Conservation (phyloP, 345 rosid genomes). For the Hibiscus tridactylites region DNA sequence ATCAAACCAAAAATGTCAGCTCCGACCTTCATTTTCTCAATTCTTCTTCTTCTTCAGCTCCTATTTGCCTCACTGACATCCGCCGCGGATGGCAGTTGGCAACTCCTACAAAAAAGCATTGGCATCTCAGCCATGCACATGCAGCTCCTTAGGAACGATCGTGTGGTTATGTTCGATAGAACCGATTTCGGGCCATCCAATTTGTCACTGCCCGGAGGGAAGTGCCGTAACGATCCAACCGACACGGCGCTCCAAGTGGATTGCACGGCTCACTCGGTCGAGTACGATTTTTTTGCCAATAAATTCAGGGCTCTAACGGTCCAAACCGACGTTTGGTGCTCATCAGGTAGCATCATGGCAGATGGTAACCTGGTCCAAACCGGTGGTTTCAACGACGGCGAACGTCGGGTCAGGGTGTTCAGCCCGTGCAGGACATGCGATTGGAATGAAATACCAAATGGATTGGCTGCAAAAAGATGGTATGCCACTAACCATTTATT, state of each 20-base stretch:
- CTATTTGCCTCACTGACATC: not conserved
- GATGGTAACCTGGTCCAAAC: constrained; percentile 60
- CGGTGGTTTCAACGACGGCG: constrained; percentile 50
- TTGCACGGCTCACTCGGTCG: too few species aligned
- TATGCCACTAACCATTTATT: constrained; percentile 35
- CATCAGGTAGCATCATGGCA: constrained; percentile 55
- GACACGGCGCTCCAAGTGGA: too few species aligned
- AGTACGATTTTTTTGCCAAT: too few species aligned
- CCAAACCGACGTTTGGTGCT: constrained; percentile 69
- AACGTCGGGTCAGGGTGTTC: constrained; percentile 34
- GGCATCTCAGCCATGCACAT: constrained; percentile 33
- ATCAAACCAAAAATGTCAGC: not conserved
- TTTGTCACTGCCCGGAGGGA: not conserved
- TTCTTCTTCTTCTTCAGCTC: not conserved
- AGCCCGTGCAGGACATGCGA: constrained; percentile 18
- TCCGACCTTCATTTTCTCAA: not conserved
- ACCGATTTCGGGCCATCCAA: constrained; percentile 30
- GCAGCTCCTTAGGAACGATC: constrained; percentile 32
- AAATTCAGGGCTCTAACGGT: constrained; percentile 37
- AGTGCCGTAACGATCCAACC: too few species aligned
- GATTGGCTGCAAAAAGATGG: not conserved
- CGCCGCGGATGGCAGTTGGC: constrained; percentile 15
- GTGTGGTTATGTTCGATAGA: constrained; percentile 28
- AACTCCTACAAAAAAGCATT: constrained; percentile 21
- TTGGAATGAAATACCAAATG: not conserved